Evolutionary conservation across 164 flowering plant genomes (phyloP), one percentile per base, ranked within the genome.

Genomic region (Sedum album): DNA sequence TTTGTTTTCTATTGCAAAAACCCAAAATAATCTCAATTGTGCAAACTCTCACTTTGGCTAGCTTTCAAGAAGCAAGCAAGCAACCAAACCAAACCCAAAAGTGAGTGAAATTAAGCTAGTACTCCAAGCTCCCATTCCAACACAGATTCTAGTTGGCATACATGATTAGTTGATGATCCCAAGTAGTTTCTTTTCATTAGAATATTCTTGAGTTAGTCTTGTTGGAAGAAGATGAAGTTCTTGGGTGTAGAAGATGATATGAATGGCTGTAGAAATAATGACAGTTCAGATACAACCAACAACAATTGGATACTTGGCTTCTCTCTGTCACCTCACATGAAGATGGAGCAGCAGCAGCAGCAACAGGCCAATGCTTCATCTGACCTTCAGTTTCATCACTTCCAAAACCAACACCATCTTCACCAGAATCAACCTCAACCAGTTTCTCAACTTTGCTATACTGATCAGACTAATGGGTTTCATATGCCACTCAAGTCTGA

Each of bases 401-500:
- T 75, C 38, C 78, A 80, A 41, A 72, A 69, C 15, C 60, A 70
- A 36, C 76, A 69, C 15, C 51, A 70, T 0, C 75, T 72, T 66
- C 72, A 72, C 57, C 77, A 71, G 68, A 10, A 73, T 42, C 70
- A 74, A 13, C 18, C 17, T 35, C 38, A 35, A 35, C 38, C 3
- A 3, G 38, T 3, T 70, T 77, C 77, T 10, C 41, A 33, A 30
- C 33, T 83, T 63, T 77, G 82, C 60, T 81, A 80, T 71, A 83
- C 80, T 0, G 77, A 77, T 39, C 76, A 71, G 31, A 83, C 77
- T 67, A 78, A 68, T 74, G 82, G 28, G 28, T 35, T 73, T 55
- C 81, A 75, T 5, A 85, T 92, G 95, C 98, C 96, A 6, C 82
- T 90, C 61, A 88, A 88, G 72, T 88, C 96, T 15, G 98, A 93